Percentiles rank a stretch among this genome's conserved stretches.
phyloP scores from a whole-genome alignment of 805 yeast genomes.

The Kuraishia borneana region DNA sequence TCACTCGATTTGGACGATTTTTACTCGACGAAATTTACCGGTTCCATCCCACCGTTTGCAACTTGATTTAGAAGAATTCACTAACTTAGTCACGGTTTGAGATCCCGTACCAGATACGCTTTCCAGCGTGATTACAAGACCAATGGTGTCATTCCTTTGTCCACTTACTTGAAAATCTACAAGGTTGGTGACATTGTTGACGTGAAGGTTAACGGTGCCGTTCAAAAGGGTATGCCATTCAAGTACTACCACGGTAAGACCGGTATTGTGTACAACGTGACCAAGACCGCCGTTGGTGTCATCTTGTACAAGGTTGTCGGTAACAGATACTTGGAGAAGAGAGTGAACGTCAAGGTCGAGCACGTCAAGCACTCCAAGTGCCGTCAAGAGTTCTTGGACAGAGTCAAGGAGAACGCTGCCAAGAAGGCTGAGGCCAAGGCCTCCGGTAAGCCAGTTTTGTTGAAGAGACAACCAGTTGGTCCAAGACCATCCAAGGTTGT shows the following conservation, averaged over 20 bases:
- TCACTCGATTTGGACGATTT: too few species aligned
- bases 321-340: constrained; percentile 97
- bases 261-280: constrained; percentile 97
- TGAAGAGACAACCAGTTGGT: constrained; percentile 97
- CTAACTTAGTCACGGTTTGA: constrained; percentile 80
- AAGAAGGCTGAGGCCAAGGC: constrained; percentile 91
- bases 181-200: constrained; percentile 99
- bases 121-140: constrained; percentile 99
- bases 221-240: constrained; percentile 99
- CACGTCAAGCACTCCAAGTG: constrained; percentile 99
- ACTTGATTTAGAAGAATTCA: too few species aligned
- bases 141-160: constrained; percentile 90
- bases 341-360: constrained; percentile 97
- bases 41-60: too few species aligned
- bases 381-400: constrained; percentile 97
- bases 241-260: constrained; percentile 99
- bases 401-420: constrained; percentile 96
- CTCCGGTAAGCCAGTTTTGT: constrained; percentile 78
- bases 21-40: too few species aligned
- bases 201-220: constrained; percentile 97
- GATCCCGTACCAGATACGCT: constrained; percentile 99
- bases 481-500: constrained; percentile 92
- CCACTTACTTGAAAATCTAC: constrained; percentile 96
- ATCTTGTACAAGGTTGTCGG: constrained; percentile 98
- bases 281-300: constrained; percentile 98